phyloP scores from a whole-genome alignment of 2,329 filamentous ascomycete genomes.

The Fusarium algeriense region DNA sequence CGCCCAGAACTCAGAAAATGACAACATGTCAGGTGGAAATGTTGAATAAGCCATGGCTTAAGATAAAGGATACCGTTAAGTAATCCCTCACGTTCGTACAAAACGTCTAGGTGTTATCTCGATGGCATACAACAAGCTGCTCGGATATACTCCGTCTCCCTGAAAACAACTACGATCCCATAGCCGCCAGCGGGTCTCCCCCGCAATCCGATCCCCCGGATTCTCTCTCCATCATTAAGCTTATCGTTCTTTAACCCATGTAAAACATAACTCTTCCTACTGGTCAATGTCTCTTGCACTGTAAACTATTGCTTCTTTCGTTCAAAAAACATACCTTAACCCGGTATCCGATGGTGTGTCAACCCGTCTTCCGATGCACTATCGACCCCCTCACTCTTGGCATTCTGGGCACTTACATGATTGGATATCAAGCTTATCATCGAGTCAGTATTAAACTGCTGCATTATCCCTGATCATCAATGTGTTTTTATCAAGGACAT shows the following conservation, averaged over 20 bases:
- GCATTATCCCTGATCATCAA: background rate
- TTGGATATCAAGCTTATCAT: background rate
- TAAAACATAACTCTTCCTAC: background rate
- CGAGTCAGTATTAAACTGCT: background rate
- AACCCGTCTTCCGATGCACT: slow-evolving; percentile 13
- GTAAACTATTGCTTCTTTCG: background rate
- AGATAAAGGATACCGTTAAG: too few relatives aligned
- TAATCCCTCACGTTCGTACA: too few relatives aligned
- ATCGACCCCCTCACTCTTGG: slow-evolving; percentile 27
- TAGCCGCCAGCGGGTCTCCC: slow-evolving; percentile 8
- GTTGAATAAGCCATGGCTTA: too few relatives aligned
- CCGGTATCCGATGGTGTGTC: slow-evolving; percentile 13
- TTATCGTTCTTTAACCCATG: background rate
- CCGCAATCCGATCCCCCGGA: slow-evolving; percentile 8
- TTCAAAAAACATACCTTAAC: background rate
- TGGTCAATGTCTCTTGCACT: background rate
- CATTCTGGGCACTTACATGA: background rate
- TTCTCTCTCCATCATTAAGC: background rate
- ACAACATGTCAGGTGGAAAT: too few relatives aligned
- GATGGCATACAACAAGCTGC: background rate
- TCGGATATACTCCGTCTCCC: background rate
- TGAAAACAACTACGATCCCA: background rate
- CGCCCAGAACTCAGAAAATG: too few relatives aligned
- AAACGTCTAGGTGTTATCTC: too few relatives aligned
- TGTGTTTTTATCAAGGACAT: background rate